Evolutionary conservation across 2,329 filamentous ascomycete genomes (phyloP).

Genomic region (Ophiosphaerella herpotricha): DNA sequence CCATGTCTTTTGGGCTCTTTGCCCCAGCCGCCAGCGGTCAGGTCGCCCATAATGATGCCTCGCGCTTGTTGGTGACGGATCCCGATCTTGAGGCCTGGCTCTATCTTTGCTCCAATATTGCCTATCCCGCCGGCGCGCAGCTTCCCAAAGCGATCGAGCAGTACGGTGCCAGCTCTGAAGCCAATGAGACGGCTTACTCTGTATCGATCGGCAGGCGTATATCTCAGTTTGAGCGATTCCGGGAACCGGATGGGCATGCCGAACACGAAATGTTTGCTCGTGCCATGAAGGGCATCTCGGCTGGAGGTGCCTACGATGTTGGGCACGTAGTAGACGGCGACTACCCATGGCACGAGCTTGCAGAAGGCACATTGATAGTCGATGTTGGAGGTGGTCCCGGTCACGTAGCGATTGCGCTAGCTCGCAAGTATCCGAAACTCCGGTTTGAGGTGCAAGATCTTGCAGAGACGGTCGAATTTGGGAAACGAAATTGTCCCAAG

Average conservation of each 20-base stretch:
- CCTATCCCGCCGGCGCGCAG: slow-evolving; percentile 2
- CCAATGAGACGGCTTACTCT: background rate
- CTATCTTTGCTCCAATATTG: slow-evolving; percentile 3
- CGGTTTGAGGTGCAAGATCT: slow-evolving; percentile 18
- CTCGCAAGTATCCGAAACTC: slow-evolving; percentile 4
- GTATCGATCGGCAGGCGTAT: slow-evolving; percentile 1
- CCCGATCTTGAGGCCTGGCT: slow-evolving; percentile 1
- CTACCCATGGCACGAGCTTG: slow-evolving; percentile 1
- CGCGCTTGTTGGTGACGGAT: background rate
- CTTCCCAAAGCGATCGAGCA: slow-evolving; percentile 1
- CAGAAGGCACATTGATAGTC: slow-evolving; percentile 1
- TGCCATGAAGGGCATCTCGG: slow-evolving; percentile 3
- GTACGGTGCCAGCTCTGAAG: slow-evolving; percentile 1
- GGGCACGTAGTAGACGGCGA: background rate
- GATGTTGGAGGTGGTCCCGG: slow-evolving; percentile 10
- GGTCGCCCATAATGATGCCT: slow-evolving; percentile 1
- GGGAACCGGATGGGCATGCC: slow-evolving; percentile 1
- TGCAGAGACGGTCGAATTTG: slow-evolving; percentile 1
- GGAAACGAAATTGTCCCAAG: background rate
- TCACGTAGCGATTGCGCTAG: slow-evolving; percentile 6
- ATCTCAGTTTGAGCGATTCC: slow-evolving; percentile 1
- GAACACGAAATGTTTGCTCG: slow-evolving; percentile 4
- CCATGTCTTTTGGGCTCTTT: slow-evolving; percentile 1
- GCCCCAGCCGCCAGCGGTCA: background rate
- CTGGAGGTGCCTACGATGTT: slow-evolving; percentile 1